These are phyloP conservation scores for Mycena haematopus DNA, from an alignment of 768 basidiomycete species.

Conservation along the genomic window DNA sequence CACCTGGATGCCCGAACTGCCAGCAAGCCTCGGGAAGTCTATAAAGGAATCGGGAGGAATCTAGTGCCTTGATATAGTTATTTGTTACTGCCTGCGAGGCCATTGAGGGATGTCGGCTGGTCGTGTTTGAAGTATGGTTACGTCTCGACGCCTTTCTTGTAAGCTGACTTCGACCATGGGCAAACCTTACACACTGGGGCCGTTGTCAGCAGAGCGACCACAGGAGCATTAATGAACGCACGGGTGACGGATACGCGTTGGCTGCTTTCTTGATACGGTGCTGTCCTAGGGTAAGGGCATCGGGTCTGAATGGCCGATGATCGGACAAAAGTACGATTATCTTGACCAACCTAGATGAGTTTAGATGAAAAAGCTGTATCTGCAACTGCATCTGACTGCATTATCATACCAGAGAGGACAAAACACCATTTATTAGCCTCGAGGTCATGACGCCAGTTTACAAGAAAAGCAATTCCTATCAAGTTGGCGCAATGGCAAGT, in stretches of 20 bases:
- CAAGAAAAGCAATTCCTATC: too few relatives aligned
- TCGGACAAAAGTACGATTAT: background rate
- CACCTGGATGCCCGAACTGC: too few relatives aligned
- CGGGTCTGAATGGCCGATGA: background rate
- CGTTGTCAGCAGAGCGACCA: background rate
- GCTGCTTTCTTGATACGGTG: background rate
- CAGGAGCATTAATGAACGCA: conserved; percentile 20
- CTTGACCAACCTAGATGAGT: background rate
- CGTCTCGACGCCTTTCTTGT: background rate
- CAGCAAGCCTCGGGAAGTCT: background rate
- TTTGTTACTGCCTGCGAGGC: conserved; percentile 5
- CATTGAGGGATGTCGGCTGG: background rate
- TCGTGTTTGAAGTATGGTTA: conserved; percentile 15
- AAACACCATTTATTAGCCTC: background rate
- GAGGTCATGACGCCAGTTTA: background rate
- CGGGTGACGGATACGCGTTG: conserved; percentile 3
- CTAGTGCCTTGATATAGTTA: conserved; percentile 9
- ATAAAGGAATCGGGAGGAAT: background rate
- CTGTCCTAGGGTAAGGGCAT: background rate
- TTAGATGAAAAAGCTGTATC: conserved; percentile 5
- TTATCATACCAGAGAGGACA: background rate
- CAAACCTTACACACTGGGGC: background rate
- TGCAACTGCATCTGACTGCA: background rate
- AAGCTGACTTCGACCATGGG: background rate
- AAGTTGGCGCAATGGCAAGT: background rate